These are phyloP conservation scores for Solanum megistacrolobum DNA, from an alignment of 257 asterid genomes.

Conservation along the genomic window DNA sequence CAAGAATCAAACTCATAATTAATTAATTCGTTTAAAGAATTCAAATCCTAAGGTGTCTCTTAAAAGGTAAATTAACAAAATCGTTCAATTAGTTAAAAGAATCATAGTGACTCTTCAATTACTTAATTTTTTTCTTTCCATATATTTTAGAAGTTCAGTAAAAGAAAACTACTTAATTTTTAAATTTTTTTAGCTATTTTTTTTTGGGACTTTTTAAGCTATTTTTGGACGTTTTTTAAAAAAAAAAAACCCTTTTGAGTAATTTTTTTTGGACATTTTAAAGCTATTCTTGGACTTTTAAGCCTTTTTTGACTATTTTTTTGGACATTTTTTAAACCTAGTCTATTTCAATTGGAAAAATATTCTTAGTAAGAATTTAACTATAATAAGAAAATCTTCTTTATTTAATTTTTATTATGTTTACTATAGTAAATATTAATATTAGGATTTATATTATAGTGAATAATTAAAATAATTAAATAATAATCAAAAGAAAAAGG, in stretches of 20 bases:
- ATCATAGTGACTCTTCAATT: not conserved
- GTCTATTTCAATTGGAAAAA: not conserved
- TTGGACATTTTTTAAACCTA: not conserved
- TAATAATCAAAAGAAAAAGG: not conserved
- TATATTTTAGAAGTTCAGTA: too few relatives aligned
- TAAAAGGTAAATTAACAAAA: too few relatives aligned
- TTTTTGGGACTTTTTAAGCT: too few relatives aligned
- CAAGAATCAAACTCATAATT: not conserved
- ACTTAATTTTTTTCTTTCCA: not conserved
- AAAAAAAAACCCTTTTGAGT: too few relatives aligned
- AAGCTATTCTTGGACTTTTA: too few relatives aligned
- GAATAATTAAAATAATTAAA: too few relatives aligned
- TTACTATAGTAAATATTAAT: too few relatives aligned
- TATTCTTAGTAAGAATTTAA: not conserved
- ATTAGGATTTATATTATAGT: not conserved
- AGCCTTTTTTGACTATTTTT: too few relatives aligned
- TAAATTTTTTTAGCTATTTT: not conserved
- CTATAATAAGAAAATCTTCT: not conserved
- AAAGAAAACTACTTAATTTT: not conserved
- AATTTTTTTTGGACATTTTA: too few relatives aligned
- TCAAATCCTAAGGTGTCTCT: not conserved
- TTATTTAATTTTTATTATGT: too few relatives aligned
- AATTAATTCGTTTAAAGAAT: not conserved
- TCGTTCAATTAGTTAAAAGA: too few relatives aligned
- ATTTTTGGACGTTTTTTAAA: too few relatives aligned